Percentiles rank a stretch among this genome's conserved stretches.
These are phyloP conservation scores for Triangularia verruculosa DNA, from an alignment of 2,329 filamentous ascomycete species.

Conservation along the genomic window DNA sequence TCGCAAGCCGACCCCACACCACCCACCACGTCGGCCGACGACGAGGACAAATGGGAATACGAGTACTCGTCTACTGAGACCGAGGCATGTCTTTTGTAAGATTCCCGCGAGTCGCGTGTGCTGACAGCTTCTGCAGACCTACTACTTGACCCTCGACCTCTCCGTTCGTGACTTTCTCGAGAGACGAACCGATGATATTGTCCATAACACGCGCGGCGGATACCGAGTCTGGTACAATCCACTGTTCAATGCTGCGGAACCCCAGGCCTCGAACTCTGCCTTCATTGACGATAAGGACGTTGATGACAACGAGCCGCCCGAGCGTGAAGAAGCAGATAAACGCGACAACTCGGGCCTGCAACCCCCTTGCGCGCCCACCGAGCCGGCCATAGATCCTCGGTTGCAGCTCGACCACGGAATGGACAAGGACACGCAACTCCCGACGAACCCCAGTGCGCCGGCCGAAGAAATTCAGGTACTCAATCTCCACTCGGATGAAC, in stretches of 20 bases:
- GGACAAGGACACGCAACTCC: background rate
- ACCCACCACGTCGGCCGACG: conserved; percentile 34
- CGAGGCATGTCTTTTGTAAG: conserved; percentile 43
- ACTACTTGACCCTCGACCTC: conserved; percentile 62
- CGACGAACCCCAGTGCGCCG: conserved; percentile 17
- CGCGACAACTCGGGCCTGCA: conserved; percentile 27
- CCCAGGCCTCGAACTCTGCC: conserved; percentile 16
- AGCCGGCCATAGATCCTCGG: conserved; percentile 22
- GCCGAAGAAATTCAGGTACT: conserved; percentile 65
- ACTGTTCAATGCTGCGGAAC: conserved; percentile 27
- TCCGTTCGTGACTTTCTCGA: conserved; percentile 58
- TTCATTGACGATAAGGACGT: conserved; percentile 28
- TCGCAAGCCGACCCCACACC: background rate
- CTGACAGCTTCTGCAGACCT: conserved; percentile 46
- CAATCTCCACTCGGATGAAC: conserved; percentile 73
- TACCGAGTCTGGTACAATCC: conserved; percentile 43
- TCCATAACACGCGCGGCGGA: conserved; percentile 42
- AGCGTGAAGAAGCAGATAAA: conserved; percentile 35
- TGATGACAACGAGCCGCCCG: conserved; percentile 32
- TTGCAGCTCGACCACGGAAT: conserved; percentile 24
- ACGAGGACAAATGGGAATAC: conserved; percentile 64
- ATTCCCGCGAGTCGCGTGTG: background rate
- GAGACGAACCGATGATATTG: conserved; percentile 38
- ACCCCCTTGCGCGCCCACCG: background rate
- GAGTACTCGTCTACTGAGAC: conserved; percentile 63